Base-by-base conservation (phyloP, 164 flowering plant genomes). In the Cinnamomum micranthum region DNA sequence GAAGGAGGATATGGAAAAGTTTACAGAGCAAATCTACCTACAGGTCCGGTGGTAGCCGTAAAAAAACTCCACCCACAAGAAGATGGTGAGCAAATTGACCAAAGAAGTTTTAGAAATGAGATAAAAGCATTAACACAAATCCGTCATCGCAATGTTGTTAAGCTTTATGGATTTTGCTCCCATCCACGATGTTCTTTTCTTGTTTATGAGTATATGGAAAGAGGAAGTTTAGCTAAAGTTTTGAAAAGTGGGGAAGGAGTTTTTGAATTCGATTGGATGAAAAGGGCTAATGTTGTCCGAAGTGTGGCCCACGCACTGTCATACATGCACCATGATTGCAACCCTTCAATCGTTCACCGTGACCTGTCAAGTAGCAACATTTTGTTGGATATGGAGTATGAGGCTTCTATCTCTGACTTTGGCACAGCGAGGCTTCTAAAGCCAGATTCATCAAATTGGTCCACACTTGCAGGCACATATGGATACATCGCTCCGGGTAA, bases 401-500 rank as follows among this genome's bases (percentile, higher is more conserved):
- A 80, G 75, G 77, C 93, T 1, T 77, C 80, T 6, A 82, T 89
- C 3, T 76, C 93, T 1, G 93, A 89, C 77, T 89, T 89, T 70
- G 93, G 93, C 64, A 88, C 86, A 0, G 91, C 91, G 5, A 89
- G 81, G 66, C 60, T 88, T 55, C 72, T 89, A 74, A 73, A 60
- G 52, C 35, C 87, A 3, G 80, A 84, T 71, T 75, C 89, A 50
- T 83, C 88, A 1, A 84, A 80, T 35, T 89, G 90, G 91, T 85
- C 91, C 6, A 6, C 73, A 3, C 80, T 80, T 75, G 93, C 86
- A 27, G 93, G 93, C 2, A 80, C 93, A 7, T 87, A 82, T 76
- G 93, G 93, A 65, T 89, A 88, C 84, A 84, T 86, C 84, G 93
- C 91, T 31, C 93, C 93, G 79, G 93, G 93, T 89, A 52, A 52